These are phyloP conservation scores for Lipomyces japonicus DNA, from an alignment of 805 yeast species.

Conservation along the genomic window DNA sequence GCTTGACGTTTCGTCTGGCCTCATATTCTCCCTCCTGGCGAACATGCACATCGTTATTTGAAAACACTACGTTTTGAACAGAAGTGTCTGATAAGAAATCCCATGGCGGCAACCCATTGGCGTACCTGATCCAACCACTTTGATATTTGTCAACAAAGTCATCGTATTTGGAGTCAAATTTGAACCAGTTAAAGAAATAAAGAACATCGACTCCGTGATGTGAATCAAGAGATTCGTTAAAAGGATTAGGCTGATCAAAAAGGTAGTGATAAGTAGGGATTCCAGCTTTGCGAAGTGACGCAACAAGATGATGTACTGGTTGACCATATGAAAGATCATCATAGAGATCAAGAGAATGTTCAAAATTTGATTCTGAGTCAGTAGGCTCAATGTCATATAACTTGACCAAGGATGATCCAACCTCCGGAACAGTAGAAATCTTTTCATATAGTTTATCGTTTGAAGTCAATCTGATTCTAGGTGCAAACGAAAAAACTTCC, in stretches of 20 bases:
- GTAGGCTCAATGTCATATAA: constrained; percentile 14
- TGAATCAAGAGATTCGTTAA: constrained; percentile 31
- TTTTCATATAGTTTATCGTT: constrained; percentile 11
- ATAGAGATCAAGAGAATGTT: constrained; percentile 13
- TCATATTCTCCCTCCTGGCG: constrained; percentile 22
- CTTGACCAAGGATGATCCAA: constrained; percentile 13
- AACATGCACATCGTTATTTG: constrained; percentile 12
- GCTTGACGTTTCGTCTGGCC: constrained; percentile 9
- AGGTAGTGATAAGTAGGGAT: constrained; percentile 32
- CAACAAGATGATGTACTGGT: constrained; percentile 22
- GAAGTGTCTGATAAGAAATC: constrained; percentile 6
- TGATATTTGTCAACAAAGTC: constrained; percentile 30
- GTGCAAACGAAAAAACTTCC: constrained; percentile 30
- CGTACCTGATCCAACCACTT: constrained; percentile 31
- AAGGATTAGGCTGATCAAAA: constrained; percentile 37
- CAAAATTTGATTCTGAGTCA: constrained; percentile 5
- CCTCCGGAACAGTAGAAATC: constrained; percentile 11
- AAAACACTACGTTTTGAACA: constrained; percentile 12
- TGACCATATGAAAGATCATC: constrained; percentile 27
- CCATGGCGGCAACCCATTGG: constrained; percentile 36
- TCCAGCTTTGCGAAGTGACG: constrained; percentile 17
- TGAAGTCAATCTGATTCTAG: constrained; percentile 16
- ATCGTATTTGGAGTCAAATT: constrained; percentile 20
- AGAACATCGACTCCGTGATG: constrained; percentile 39
- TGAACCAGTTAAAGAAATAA: constrained; percentile 34